phyloP scores from a whole-genome alignment of 176 grass and related monocot genomes.

The Oryza officinalis region DNA sequence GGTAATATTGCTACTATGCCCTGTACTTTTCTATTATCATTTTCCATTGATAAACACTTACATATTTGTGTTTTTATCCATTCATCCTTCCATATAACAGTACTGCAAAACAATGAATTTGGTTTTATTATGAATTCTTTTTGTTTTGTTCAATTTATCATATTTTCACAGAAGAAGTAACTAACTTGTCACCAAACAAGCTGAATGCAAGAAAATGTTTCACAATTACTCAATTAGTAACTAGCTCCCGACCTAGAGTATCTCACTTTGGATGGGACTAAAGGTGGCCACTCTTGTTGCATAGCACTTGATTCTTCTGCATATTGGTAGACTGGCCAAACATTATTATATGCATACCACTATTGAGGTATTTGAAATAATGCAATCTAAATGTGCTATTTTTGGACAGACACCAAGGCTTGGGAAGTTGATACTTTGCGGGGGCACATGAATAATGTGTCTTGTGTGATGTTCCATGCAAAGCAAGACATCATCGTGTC shows the following conservation, averaged over 20 bases:
- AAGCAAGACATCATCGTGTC: slow-evolving; percentile 98
- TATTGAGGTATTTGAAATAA: neutral
- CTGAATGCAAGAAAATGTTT: neutral
- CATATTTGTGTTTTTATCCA: neutral
- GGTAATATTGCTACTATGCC: slow-evolving; percentile 42
- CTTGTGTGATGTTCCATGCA: slow-evolving; percentile 94
- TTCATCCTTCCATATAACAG: neutral
- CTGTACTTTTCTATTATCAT: too few relatives aligned
- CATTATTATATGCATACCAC: neutral
- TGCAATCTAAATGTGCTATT: neutral
- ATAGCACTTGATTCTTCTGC: neutral
- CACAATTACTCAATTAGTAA: neutral
- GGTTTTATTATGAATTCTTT: neutral
- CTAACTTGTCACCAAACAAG: neutral
- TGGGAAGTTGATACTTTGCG: slow-evolving; percentile 99
- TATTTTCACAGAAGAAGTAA: neutral
- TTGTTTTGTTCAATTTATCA: neutral
- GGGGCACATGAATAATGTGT: slow-evolving; percentile 98
- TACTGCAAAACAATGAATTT: neutral
- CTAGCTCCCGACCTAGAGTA: neutral
- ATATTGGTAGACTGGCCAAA: neutral
- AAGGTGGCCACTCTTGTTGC: neutral
- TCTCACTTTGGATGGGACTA: neutral
- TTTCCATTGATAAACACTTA: neutral
- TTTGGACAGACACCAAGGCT: slow-evolving; percentile 85